phyloP scores from a whole-genome alignment of 306 rosid species.

The Abrus precatorius region DNA sequence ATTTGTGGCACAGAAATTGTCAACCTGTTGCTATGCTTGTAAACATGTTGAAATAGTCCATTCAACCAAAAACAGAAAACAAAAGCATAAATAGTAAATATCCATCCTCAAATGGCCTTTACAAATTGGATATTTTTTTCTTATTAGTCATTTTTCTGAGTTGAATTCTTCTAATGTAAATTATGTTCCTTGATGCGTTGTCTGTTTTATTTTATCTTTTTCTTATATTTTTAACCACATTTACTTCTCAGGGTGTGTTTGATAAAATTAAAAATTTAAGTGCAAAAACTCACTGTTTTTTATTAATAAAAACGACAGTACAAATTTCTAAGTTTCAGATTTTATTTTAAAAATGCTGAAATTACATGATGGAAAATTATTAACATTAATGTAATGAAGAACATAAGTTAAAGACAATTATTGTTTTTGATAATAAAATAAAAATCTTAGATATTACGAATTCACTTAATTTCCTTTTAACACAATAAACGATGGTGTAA shows the following conservation, averaged over 20 bases:
- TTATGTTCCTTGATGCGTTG: too few species aligned
- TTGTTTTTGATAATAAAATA: not conserved
- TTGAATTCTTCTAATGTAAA: too few species aligned
- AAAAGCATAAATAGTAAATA: not conserved
- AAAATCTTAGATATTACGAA: not conserved
- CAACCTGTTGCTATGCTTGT: not conserved
- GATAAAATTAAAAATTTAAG: too few species aligned
- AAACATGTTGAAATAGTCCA: not conserved
- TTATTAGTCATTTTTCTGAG: too few species aligned
- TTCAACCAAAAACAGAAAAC: not conserved
- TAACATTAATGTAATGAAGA: not conserved
- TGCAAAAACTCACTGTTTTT: too few species aligned
- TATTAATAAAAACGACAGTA: too few species aligned
- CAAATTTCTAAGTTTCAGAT: too few species aligned
- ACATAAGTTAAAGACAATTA: not conserved
- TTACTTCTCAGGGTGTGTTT: too few species aligned
- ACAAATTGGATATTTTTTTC: not conserved
- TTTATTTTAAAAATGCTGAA: not conserved
- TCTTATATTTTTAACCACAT: too few species aligned
- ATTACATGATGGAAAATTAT: not conserved
- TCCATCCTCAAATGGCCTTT: not conserved
- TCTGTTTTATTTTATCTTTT: too few species aligned
- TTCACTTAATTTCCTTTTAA: not conserved
- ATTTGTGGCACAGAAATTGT: slow-evolving; percentile 6
- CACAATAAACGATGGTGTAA: too few species aligned